Conservation (phyloP, 805 yeast genomes). For the Yamadazyma endophytica region DNA sequence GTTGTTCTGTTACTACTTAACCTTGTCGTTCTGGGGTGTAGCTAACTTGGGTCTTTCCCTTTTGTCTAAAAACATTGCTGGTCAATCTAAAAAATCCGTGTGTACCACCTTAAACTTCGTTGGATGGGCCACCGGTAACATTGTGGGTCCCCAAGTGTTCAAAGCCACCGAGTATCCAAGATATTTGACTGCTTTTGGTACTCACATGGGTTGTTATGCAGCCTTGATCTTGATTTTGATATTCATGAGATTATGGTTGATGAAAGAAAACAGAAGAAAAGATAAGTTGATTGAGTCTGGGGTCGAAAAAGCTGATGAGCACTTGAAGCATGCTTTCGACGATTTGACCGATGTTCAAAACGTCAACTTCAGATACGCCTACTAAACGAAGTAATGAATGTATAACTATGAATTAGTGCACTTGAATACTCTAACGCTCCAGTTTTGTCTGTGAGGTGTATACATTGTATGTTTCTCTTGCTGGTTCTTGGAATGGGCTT, state of each 20-base stretch:
- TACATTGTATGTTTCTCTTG: no score
- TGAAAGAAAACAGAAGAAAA: slow-evolving; percentile 49
- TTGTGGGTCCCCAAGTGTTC: slow-evolving; percentile 68
- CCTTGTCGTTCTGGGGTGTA: slow-evolving; percentile 52
- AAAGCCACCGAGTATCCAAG: slow-evolving; percentile 44
- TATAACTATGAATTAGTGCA: no score
- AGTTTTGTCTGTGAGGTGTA: no score
- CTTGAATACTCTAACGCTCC: no score
- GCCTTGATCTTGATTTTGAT: slow-evolving; percentile 15
- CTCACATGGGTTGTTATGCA: slow-evolving; percentile 39
- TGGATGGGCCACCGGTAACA: slow-evolving; percentile 63
- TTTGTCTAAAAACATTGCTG: slow-evolving; percentile 63
- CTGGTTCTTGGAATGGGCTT: no score
- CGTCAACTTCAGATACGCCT: slow-evolving; percentile 51
- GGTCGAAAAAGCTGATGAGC: slow-evolving; percentile 6
- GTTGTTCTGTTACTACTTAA: slow-evolving; percentile 44
- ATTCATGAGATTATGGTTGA: slow-evolving; percentile 35
- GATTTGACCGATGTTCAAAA: slow-evolving; percentile 62
- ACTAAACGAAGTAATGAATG: slow-evolving; percentile 14
- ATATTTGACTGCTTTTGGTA: slow-evolving; percentile 52
- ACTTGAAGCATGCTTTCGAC: slow-evolving; percentile 41
- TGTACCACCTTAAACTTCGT: slow-evolving; percentile 55
- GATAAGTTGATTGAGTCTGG: slow-evolving; percentile 30
- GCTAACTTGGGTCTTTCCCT: slow-evolving; percentile 57
- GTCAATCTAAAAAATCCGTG: slow-evolving; percentile 66